Base-by-base conservation (phyloP, 2,329 filamentous ascomycete genomes). In the Fusarium drepaniforme region DNA sequence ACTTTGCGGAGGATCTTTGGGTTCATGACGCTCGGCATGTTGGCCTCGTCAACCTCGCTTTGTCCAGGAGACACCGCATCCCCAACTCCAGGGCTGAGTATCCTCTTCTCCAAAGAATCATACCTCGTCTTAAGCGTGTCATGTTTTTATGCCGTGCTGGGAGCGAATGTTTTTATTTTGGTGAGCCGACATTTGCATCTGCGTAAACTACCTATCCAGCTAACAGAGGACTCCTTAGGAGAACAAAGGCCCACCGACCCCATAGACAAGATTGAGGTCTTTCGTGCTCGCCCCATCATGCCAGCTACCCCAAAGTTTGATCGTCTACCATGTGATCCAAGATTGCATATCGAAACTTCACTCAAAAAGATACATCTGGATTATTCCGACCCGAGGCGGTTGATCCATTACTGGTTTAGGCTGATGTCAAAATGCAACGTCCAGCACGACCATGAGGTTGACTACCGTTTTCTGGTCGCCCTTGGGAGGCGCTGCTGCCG, bases 151-250 rank as follows among this genome's bases (percentile, higher is more conserved):
- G 15, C 42, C 42, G 0, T 0, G 13, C 3, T 5, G 42, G 21
- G 3, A 1, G 0, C 3, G 56, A 42, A 1, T 35, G 56, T 0
- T 38, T 40, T 23, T 59, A 3, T 8, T 0, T 28, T 0, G n/a
- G 53, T 4, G 33, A 21, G 37, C 16, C 7, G 8, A 18, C 4
- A 0, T 18, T 8, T 38, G 2, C 37, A 1, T 16, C 37, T 18
- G 3, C 0, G 15, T 38, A 8, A 38, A 16, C 7, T 1, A 18
- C 16, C 7, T 1, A 18, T 38, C 16, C 3, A 38, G 7, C 37
- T 38, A 38, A 38, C 1, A 18, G 0, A 13, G 33, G 33, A 13
- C 33, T 13, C 25, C 8, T 8, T 33, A 53, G 49, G 49, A 2
- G n/a, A 37, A 5, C 53, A 1, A 15, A 57, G n/a, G 8, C 3